phyloP scores from a whole-genome alignment of 495 filamentous ascomycete genomes.

The Aspergillus homomorphus region DNA sequence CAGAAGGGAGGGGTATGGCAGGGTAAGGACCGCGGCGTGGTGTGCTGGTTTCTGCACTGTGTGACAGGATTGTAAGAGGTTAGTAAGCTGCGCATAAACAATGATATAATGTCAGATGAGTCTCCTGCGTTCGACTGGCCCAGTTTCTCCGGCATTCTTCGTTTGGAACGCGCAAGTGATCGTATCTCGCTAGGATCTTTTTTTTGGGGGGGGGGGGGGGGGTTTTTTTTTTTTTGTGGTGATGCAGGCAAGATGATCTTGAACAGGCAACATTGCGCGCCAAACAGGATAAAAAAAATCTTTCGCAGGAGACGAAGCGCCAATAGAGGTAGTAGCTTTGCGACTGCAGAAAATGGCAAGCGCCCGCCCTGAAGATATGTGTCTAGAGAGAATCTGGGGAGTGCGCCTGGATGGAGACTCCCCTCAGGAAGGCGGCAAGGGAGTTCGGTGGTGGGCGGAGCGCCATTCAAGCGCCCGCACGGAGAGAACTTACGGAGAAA shows the following conservation, averaged over 20 bases:
- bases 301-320: neutral
- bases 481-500: neutral
- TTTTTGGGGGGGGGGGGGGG: too few relatives aligned
- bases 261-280: neutral
- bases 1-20: neutral
- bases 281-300: neutral
- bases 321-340: neutral
- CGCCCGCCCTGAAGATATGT: neutral
- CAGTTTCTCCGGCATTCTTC: neutral
- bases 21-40: neutral
- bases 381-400: neutral
- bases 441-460: neutral
- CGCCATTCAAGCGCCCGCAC: neutral
- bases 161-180: neutral
- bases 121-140: neutral
- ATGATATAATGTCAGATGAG: neutral
- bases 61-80: neutral
- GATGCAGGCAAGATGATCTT: neutral
- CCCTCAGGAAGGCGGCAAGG: neutral
- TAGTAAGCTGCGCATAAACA: constrained; percentile 1
- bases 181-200: neutral
- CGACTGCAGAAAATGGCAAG: neutral
- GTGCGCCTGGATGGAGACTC: neutral
- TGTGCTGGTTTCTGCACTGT: constrained; percentile 1
- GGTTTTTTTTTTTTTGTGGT: neutral